phyloP scores from a whole-genome alignment of 1,284 basidiomycete genomes.

The Ceratobasidium sp. region DNA sequence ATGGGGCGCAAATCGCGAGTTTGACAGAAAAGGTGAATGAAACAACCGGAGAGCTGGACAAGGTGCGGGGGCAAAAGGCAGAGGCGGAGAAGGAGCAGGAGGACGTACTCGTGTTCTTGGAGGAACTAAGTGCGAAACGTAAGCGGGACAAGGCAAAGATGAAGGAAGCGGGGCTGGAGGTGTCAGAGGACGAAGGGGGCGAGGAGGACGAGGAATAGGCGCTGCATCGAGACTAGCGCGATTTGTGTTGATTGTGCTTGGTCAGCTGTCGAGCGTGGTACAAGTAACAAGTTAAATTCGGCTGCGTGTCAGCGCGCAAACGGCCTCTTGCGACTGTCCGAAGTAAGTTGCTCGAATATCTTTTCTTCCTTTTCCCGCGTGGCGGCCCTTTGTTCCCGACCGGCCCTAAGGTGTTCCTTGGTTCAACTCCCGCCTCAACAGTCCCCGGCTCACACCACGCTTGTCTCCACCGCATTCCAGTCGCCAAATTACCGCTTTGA shows the following conservation, averaged over 20 bases:
- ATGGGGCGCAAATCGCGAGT: slow-evolving; percentile 54
- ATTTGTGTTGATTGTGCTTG: slow-evolving; percentile 16
- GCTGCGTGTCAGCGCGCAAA: neutral
- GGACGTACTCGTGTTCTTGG: slow-evolving; percentile 91
- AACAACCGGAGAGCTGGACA: slow-evolving; percentile 68
- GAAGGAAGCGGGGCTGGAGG: slow-evolving; percentile 80
- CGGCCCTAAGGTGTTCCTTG: slow-evolving; percentile 22
- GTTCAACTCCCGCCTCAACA: slow-evolving; percentile 16
- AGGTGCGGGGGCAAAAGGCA: slow-evolving; percentile 72
- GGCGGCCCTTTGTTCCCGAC: neutral
- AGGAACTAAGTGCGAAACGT: slow-evolving; percentile 90
- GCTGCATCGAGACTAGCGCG: neutral
- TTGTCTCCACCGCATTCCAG: slow-evolving; percentile 5
- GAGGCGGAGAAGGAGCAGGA: slow-evolving; percentile 96
- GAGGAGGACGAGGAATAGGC: slow-evolving; percentile 63
- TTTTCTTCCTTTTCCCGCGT: slow-evolving; percentile 20
- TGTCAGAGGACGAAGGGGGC: slow-evolving; percentile 90
- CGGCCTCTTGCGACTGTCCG: neutral
- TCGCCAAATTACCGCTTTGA: neutral
- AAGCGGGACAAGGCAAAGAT: slow-evolving; percentile 84
- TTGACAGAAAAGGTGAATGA: slow-evolving; percentile 66
- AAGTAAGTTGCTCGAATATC: neutral
- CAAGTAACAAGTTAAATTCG: too few species aligned
- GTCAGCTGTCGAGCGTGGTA: slow-evolving; percentile 8
- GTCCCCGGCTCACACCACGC: neutral